phyloP scores from a whole-genome alignment of 805 yeast genomes.

The Lachancea mirantina region DNA sequence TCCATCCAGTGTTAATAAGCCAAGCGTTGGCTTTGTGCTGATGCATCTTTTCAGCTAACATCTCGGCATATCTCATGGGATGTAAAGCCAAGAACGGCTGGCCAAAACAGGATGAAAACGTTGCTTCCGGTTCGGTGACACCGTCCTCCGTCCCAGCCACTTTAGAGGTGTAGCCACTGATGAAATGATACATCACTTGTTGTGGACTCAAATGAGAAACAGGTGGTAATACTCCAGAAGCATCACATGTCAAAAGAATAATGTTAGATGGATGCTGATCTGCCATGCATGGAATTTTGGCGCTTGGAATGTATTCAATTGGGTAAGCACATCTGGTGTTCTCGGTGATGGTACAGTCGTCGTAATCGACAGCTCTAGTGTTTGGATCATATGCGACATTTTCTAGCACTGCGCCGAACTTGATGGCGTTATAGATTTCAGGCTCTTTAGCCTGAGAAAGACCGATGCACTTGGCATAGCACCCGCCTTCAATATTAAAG shows the following conservation, averaged over 20 bases:
- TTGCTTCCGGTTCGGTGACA: conserved; percentile 95
- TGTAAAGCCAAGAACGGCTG: conserved; percentile 97
- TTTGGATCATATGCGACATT: conserved; percentile 79
- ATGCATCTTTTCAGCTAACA: conserved; percentile 87
- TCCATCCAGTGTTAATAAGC: conserved; percentile 98
- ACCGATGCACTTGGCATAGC: conserved; percentile 96
- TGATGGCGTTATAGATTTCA: conserved; percentile 91
- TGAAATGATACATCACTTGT: conserved; percentile 98
- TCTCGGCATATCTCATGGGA: conserved; percentile 96
- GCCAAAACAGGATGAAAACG: conserved; percentile 97
- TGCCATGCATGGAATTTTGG: conserved; percentile 90
- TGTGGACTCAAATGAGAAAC: conserved; percentile 88
- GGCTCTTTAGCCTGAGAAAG: conserved; percentile 90
- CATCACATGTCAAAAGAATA: conserved; percentile 90
- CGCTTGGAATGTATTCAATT: conserved; percentile 92
- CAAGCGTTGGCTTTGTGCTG: conserved; percentile 88
- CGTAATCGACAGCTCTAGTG: conserved; percentile 80
- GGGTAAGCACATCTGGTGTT: conserved; percentile 99
- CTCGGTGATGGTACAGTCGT: conserved; percentile 77
- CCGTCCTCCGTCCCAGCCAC: conserved; percentile 99
- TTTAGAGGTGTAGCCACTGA: conserved; percentile 97
- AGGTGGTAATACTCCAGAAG: conserved; percentile 96
- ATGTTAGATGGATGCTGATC: conserved; percentile 88
- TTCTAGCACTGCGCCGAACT: conserved; percentile 90
- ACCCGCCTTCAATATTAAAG: conserved; percentile 98